Evolutionary conservation across 1,284 basidiomycete genomes (phyloP).

Genomic region (Chiua sp.): DNA sequence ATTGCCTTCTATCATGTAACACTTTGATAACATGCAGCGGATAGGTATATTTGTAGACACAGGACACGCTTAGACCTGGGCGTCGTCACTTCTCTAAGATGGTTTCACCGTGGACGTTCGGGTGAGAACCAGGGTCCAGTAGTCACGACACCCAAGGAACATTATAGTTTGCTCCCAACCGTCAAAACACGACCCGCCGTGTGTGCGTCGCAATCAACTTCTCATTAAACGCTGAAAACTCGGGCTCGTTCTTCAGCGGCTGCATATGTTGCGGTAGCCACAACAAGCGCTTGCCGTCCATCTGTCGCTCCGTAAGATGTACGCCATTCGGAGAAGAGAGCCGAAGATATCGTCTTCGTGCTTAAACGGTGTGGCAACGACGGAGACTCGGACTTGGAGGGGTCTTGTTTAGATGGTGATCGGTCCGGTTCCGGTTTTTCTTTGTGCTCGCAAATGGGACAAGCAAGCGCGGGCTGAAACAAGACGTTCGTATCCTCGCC

Average conservation of each 20-base stretch:
- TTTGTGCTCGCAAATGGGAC: neutral
- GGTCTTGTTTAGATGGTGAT: neutral
- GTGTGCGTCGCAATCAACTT: constrained; percentile 15
- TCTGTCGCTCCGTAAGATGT: constrained; percentile 13
- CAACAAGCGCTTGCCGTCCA: constrained; percentile 16
- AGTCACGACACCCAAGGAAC: too few species aligned
- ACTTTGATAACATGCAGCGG: too few species aligned
- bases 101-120: too few species aligned
- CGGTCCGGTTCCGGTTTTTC: neutral
- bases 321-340: constrained; percentile 3
- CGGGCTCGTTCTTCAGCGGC: neutral
- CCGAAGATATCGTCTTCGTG: constrained; percentile 7
- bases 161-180: neutral
- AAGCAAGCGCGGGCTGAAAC: neutral
- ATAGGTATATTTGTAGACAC: too few species aligned
- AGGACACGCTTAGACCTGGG: too few species aligned
- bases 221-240: constrained; percentile 7
- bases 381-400: neutral
- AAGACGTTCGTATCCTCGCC: neutral
- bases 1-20: too few species aligned
- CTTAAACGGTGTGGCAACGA: constrained; percentile 2
- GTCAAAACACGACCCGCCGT: constrained; percentile 5
- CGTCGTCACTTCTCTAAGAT: too few species aligned
- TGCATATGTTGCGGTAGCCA: constrained; percentile 20
- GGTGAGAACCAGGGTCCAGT: too few species aligned